phyloP scores from a whole-genome alignment of 2,329 filamentous ascomycete species.

The Colletotrichum tropicicola region DNA sequence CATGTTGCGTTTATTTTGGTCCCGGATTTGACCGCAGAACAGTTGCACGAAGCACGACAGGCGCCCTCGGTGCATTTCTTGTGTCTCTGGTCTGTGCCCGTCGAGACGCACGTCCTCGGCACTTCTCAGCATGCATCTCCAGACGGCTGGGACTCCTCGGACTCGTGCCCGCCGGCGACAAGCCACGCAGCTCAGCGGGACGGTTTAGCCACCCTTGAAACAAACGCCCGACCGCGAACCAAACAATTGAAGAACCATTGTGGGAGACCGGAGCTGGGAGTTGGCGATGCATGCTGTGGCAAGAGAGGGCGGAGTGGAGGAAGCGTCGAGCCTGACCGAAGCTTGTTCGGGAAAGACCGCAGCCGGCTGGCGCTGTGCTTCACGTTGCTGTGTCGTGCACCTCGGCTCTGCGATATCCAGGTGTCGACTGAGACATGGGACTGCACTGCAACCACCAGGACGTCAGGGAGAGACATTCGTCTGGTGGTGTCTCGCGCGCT shows the following conservation, averaged over 20 bases:
- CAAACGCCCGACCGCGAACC: conserved; percentile 11
- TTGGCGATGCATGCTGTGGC: neutral
- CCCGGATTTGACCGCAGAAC: neutral
- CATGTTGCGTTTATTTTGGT: conserved; percentile 8
- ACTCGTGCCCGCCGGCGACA: neutral
- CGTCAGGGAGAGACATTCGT: conserved; percentile 9
- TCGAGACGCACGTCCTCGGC: conserved; percentile 9
- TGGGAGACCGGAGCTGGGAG: neutral
- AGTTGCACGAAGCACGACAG: neutral
- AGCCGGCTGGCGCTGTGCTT: neutral
- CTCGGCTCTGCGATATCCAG: neutral
- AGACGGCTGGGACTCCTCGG: conserved; percentile 7
- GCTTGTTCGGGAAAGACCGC: neutral
- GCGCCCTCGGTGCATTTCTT: neutral
- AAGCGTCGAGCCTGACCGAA: neutral
- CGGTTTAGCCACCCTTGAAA: conserved; percentile 7
- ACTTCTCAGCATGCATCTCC: conserved; percentile 1
- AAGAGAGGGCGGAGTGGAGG: neutral
- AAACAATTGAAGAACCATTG: neutral
- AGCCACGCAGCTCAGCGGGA: conserved; percentile 4
- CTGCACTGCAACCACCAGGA: conserved; percentile 1
- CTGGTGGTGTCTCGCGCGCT: conserved; percentile 16
- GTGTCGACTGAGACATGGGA: neutral
- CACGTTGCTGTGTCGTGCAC: neutral
- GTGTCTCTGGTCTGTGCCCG: neutral